Conservation (phyloP, 352 stramenopile species). For the Pythium myriotylum region DNA sequence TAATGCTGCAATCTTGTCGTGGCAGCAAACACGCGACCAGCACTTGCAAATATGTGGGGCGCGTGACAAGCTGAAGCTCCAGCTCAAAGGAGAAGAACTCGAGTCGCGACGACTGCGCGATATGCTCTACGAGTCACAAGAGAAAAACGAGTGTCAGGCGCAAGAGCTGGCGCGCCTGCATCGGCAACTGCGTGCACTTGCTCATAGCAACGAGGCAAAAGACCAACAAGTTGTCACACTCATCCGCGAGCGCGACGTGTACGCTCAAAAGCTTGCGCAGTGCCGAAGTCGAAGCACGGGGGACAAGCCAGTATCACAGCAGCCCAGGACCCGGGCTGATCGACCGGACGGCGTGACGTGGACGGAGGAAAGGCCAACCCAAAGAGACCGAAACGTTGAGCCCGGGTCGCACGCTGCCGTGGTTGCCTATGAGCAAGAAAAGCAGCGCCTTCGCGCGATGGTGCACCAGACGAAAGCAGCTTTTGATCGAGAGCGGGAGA, state of each 20-base stretch:
- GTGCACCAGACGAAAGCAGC: constrained; percentile 11
- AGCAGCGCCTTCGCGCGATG: constrained; percentile 3
- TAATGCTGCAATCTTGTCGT: neutral
- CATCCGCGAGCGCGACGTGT: constrained; percentile 15
- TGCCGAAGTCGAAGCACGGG: constrained; percentile 12
- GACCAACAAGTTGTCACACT: constrained; percentile 16
- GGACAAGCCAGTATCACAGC: neutral
- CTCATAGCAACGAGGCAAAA: constrained; percentile 13
- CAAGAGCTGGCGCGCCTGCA: neutral
- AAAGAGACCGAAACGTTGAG: neutral
- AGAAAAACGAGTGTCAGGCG: constrained; percentile 15
- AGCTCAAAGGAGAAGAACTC: constrained; percentile 2
- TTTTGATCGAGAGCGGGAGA: constrained; percentile 10
- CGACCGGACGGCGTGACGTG: constrained; percentile 5
- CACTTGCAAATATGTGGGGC: neutral
- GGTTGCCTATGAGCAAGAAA: constrained; percentile 9
- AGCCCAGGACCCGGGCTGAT: neutral
- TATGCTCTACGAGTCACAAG: constrained; percentile 20
- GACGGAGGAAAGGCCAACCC: constrained; percentile 1
- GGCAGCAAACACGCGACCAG: constrained; percentile 5
- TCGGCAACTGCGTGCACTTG: constrained; percentile 1
- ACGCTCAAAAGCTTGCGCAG: constrained; percentile 20
- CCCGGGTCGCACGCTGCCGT: neutral
- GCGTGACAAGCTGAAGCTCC: neutral
- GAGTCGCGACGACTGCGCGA: constrained; percentile 13